A percentile compares a stretch with the other conserved stretches of the same genome.
Evolutionary conservation across 225 moss, liverwort and hornwort species (phyloP).

Genomic region (Neckera pumila): DNA sequence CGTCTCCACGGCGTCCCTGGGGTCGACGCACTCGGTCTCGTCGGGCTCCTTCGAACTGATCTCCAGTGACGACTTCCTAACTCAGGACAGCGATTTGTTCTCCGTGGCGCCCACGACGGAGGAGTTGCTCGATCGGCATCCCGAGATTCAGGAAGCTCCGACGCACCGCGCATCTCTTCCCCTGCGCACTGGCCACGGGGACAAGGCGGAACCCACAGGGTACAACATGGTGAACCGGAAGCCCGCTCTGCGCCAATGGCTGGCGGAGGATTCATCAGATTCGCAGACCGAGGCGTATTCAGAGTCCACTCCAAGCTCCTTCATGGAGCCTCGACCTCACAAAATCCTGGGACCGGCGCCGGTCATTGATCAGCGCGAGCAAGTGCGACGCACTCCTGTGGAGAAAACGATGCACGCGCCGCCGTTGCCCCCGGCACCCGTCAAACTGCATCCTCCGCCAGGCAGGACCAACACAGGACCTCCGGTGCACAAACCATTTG

Average conservation of each 20-base stretch:
- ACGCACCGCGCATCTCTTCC: not conserved
- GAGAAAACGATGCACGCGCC: not conserved
- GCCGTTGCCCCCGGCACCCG: not conserved
- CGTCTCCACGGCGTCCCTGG: not conserved
- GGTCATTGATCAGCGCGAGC: not conserved
- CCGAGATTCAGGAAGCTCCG: not conserved
- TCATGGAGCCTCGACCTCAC: not conserved
- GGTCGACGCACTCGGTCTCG: not conserved
- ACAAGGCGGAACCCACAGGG: not conserved
- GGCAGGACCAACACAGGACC: not conserved
- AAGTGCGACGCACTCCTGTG: not conserved
- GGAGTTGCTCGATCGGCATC: not conserved
- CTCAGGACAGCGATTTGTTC: conserved; percentile 17
- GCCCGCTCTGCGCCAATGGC: conserved; percentile 22
- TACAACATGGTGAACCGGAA: conserved; percentile 21
- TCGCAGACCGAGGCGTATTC: not conserved
- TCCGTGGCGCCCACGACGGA: conserved; percentile 10
- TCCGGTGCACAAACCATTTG: not conserved
- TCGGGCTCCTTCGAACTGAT: not conserved
- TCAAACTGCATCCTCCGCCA: not conserved
- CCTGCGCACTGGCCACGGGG: not conserved
- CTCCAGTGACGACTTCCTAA: conserved; percentile 24
- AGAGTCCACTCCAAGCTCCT: not conserved
- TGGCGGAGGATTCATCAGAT: not conserved
- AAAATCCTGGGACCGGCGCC: not conserved